Conservation (phyloP, 2,329 filamentous ascomycete genomes). For the Thielaviopsis musarum region DNA sequence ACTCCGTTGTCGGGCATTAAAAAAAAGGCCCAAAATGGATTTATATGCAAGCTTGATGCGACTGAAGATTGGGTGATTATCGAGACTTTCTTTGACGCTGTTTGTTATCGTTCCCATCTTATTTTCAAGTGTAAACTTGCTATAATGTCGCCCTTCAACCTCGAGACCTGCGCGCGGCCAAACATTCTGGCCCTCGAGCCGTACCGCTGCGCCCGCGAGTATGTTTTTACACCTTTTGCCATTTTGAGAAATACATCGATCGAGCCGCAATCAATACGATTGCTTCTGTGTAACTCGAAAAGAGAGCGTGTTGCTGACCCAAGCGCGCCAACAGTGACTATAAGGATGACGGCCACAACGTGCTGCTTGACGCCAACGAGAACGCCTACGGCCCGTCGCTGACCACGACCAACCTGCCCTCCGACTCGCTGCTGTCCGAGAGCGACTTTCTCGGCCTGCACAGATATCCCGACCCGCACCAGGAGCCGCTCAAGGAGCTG, state of each 20-base stretch:
- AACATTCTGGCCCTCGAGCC: slow-evolving; percentile 65
- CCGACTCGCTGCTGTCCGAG: slow-evolving; percentile 21
- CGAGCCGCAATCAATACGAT: background rate
- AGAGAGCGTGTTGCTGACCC: background rate
- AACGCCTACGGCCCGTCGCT: slow-evolving; percentile 86
- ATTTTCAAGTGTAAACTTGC: background rate
- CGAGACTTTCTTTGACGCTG: background rate
- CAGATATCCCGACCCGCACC: slow-evolving; percentile 94
- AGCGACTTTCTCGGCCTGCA: slow-evolving; percentile 69
- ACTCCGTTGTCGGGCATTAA: slow-evolving; percentile 1
- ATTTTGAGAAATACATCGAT: too few species aligned
- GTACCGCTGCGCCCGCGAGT: slow-evolving; percentile 73
- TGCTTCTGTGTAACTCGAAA: background rate
- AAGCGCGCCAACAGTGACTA: slow-evolving; percentile 55
- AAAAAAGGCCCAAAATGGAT: background rate
- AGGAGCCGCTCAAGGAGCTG: slow-evolving; percentile 66
- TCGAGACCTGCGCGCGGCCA: slow-evolving; percentile 56
- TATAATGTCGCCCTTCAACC: slow-evolving; percentile 48
- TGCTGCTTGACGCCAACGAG: slow-evolving; percentile 94
- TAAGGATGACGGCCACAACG: slow-evolving; percentile 92
- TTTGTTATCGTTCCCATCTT: background rate
- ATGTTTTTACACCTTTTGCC: slow-evolving; percentile 21
- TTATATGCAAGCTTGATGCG: background rate
- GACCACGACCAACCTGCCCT: slow-evolving; percentile 28
- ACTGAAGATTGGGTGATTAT: background rate